These are phyloP conservation scores for Entomortierella lignicola DNA, from an alignment of 192 early-diverging fungal species.

Conservation along the genomic window DNA sequence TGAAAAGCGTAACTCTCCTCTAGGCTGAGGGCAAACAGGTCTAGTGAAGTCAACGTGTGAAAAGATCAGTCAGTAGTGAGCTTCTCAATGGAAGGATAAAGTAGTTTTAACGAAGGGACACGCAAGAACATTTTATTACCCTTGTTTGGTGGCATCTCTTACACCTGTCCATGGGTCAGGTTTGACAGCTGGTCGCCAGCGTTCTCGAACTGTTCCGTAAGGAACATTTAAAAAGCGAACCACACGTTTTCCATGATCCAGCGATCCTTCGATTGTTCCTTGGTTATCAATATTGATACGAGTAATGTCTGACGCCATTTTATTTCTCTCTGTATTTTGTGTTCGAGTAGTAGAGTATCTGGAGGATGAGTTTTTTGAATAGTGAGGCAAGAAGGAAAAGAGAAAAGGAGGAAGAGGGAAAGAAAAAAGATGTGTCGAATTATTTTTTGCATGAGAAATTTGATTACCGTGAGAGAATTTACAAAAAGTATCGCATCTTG, in stretches of 20 bases:
- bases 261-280: background rate
- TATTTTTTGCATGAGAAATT: too few relatives aligned
- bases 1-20: background rate
- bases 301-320: background rate
- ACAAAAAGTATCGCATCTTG: too few relatives aligned
- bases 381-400: too few relatives aligned
- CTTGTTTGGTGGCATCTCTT: slow-evolving; percentile 28
- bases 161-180: slow-evolving; percentile 26
- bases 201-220: slow-evolving; percentile 15
- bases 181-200: slow-evolving; percentile 33
- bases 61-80: too few relatives aligned
- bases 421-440: too few relatives aligned
- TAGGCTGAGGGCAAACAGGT: slow-evolving; percentile 10
- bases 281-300: background rate
- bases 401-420: too few relatives aligned
- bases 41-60: background rate
- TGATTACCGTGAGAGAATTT: too few relatives aligned
- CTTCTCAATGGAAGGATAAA: too few relatives aligned
- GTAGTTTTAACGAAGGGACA: too few relatives aligned
- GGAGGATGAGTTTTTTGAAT: too few relatives aligned
- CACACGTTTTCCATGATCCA: slow-evolving; percentile 7
- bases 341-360: too few relatives aligned
- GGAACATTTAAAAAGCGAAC: slow-evolving; percentile 30
- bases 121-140: slow-evolving; percentile 1
- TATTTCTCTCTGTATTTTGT: background rate